phyloP scores from a whole-genome alignment of 208 protist species.

The Angomonas ambiguus region DNA sequence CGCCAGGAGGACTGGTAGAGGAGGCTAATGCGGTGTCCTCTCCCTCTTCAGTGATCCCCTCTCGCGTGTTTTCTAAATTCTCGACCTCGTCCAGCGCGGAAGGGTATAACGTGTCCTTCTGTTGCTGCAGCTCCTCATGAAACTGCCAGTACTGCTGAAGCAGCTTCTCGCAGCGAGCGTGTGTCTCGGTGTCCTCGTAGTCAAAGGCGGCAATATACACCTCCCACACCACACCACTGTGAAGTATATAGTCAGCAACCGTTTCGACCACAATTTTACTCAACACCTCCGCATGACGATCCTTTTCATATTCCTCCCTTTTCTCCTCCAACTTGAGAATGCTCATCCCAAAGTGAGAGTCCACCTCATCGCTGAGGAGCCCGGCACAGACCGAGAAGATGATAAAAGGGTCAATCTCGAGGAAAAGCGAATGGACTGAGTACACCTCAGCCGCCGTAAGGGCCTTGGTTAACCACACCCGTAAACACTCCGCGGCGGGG shows the following conservation, averaged over 20 bases:
- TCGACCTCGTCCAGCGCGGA: not conserved
- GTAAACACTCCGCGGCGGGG: slow-evolving; percentile 67
- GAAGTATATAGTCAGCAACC: slow-evolving; percentile 81
- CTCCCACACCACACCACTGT: slow-evolving; percentile 80
- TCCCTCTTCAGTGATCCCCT: not conserved
- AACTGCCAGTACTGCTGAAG: slow-evolving; percentile 5
- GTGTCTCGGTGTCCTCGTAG: not conserved
- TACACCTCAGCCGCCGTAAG: slow-evolving; percentile 69
- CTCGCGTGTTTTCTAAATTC: not conserved
- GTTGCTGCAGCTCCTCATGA: not conserved
- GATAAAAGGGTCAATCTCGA: slow-evolving; percentile 68
- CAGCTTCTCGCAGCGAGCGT: not conserved
- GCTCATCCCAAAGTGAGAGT: not conserved
- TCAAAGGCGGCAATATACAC: slow-evolving; percentile 17
- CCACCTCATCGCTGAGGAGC: slow-evolving; percentile 32
- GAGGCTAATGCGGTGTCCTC: not conserved
- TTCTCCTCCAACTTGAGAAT: not conserved
- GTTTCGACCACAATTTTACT: slow-evolving; percentile 85
- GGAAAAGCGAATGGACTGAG: slow-evolving; percentile 50
- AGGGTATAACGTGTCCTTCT: not conserved
- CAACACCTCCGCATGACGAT: slow-evolving; percentile 15
- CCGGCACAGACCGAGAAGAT: slow-evolving; percentile 63
- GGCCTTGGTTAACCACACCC: slow-evolving; percentile 75
- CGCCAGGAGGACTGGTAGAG: no score
- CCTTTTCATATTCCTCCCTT: not conserved